phyloP scores from a whole-genome alignment of 73 alveolate species.

The Tetrahymena malaccensis region DNA sequence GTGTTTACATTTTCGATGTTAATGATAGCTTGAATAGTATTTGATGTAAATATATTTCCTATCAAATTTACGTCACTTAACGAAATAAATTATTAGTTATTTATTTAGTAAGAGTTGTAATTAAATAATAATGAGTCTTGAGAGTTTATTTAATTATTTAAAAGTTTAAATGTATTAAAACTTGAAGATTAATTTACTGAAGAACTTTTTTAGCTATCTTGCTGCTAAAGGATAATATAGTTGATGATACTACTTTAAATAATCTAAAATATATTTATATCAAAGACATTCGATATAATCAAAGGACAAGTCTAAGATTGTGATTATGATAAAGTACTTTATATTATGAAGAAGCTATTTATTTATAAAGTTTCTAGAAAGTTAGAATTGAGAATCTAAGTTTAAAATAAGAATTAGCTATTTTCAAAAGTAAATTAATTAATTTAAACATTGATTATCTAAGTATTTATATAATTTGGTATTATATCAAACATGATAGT shows the following conservation, averaged over 20 bases:
- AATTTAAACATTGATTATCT: neutral
- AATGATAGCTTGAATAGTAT: neutral
- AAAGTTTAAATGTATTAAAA: neutral
- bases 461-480: neutral
- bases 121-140: too few species aligned
- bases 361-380: neutral
- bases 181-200: neutral
- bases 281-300: neutral
- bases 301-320: neutral
- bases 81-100: too few species aligned
- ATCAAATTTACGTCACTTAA: neutral
- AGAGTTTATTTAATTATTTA: neutral
- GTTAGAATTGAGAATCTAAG: neutral
- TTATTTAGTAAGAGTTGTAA: too few species aligned
- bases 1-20: neutral
- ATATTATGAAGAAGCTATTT: neutral
- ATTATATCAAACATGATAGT: neutral
- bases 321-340: neutral
- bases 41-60: neutral
- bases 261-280: neutral
- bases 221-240: neutral
- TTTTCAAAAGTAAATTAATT: neutral
- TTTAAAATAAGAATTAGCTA: neutral
- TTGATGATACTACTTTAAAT: neutral
- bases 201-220: neutral